Base-by-base conservation (phyloP, 2,329 filamentous ascomycete species). In the Hymenoscyphus albidus region DNA sequence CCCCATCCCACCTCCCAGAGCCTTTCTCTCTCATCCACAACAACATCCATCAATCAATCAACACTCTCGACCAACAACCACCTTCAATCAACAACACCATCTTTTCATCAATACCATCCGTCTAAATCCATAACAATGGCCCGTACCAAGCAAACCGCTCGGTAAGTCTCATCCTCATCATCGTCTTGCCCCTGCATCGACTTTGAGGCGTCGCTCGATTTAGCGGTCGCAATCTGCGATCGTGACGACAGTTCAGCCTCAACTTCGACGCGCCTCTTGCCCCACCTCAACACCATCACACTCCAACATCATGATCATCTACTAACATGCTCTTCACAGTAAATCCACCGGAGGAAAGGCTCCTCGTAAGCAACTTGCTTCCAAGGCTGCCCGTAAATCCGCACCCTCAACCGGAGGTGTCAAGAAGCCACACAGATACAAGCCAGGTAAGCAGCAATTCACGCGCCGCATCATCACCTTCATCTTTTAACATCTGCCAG, bases 301-400 rank as follows among this genome's bases (percentile, higher is more conserved):
- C 16, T 56, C 38, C 51, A 32, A 5, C 54, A 32, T 54, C 55
- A 48, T 48, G 59, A 44, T 70, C 65, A 64, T 69, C 65, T 59
- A 39, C 64, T 74, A 72, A 74, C 69, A 67, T 61, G 32, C 22
- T 51, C 62, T 56, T 22, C 40, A 66, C 65, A 79, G 87, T 80
- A 90, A 90, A 85, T 90, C 88, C 80, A 90, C 88, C 75, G 88
- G 88, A 87, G 88, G 88, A 85, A 90, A 90, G 84, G 88, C 88
- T 74, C 87, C 87, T 69, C 86, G 88, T 82, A 99, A 99, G 92
- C 93, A 97, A 88, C 93, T 98, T 78, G 94, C 94, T 76, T 97
- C 93, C 86, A 91, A 91, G 87, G 95, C 94, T 73, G 94, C 95
- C 77, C 93, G 95, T 85, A 99, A 99, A 89, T 93, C 90, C 76